Conservation (phyloP, 108 stramenopile species). For the Cyclotella atomus region DNA sequence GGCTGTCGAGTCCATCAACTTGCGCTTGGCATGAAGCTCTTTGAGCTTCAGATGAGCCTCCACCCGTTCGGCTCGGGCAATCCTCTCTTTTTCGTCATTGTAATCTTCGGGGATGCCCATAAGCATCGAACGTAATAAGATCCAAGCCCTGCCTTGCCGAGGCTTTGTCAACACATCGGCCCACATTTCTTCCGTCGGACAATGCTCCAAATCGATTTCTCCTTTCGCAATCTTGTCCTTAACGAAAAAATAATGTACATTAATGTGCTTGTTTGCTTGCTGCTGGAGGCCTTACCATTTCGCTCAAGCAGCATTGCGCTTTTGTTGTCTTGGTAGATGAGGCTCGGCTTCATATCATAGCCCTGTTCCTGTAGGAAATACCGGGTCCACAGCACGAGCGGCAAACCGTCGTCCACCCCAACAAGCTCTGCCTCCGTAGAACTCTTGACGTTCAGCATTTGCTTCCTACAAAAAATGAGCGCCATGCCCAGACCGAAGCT, state of each 20-base stretch:
- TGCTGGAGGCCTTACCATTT: slow-evolving; percentile 44
- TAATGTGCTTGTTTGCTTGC: slow-evolving; percentile 46
- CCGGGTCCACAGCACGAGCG: slow-evolving; percentile 43
- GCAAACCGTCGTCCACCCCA: slow-evolving; percentile 37
- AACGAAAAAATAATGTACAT: slow-evolving; percentile 55
- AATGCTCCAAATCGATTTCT: slow-evolving; percentile 36
- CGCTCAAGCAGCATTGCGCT: slow-evolving; percentile 53
- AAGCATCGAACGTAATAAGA: neutral
- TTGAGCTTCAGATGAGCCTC: neutral
- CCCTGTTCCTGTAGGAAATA: slow-evolving; percentile 58
- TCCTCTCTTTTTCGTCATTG: neutral
- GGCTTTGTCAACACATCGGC: slow-evolving; percentile 36
- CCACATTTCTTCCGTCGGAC: slow-evolving; percentile 56
- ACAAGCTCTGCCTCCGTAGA: slow-evolving; percentile 43
- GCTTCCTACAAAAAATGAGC: slow-evolving; percentile 31
- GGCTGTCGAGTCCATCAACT: no score
- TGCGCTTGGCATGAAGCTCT: no score
- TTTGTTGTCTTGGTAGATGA: slow-evolving; percentile 59
- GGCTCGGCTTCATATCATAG: slow-evolving; percentile 21
- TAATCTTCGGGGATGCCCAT: neutral
- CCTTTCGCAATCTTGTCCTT: slow-evolving; percentile 35
- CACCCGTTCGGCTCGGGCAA: neutral
- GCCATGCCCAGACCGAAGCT: slow-evolving; percentile 7
- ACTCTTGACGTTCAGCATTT: slow-evolving; percentile 53
- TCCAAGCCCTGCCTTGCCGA: slow-evolving; percentile 14